Conservation (phyloP, 2,329 filamentous ascomycete species). For the Aureobasidium namibiae region DNA sequence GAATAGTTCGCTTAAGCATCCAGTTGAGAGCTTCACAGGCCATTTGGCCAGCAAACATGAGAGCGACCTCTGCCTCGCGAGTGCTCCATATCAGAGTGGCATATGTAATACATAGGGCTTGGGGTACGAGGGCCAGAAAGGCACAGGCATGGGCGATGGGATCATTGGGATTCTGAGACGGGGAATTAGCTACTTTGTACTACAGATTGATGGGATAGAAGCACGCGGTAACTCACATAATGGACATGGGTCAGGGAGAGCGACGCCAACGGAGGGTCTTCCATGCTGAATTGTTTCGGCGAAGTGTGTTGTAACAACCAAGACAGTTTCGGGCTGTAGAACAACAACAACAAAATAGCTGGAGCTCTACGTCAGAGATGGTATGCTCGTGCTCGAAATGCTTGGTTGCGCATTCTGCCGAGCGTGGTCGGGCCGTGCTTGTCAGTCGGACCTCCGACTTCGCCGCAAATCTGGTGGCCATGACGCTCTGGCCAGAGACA, state of each 20-base stretch:
- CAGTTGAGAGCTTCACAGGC: constrained; percentile 89
- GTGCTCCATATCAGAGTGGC: constrained; percentile 84
- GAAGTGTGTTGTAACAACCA: neutral
- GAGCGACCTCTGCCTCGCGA: constrained; percentile 76
- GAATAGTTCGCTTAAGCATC: constrained; percentile 78
- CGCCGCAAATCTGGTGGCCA: constrained; percentile 4
- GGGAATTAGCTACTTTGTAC: neutral
- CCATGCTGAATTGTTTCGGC: constrained; percentile 28
- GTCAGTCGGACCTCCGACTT: neutral
- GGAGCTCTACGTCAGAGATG: no score
- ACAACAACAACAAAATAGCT: no score
- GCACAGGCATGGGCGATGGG: constrained; percentile 79
- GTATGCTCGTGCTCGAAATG: no score
- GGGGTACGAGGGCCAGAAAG: constrained; percentile 88
- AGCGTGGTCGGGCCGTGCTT: neutral
- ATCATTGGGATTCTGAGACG: constrained; percentile 69
- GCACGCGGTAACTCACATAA: constrained; percentile 56
- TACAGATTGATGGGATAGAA: neutral
- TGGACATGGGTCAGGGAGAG: constrained; percentile 92
- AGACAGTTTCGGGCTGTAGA: no score
- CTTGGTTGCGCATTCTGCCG: no score
- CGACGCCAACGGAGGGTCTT: constrained; percentile 62
- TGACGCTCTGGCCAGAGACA: constrained; percentile 8
- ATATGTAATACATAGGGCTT: constrained; percentile 85
- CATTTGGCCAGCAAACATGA: constrained; percentile 90